A percentile compares a stretch with the other conserved stretches of the same genome.
Evolutionary conservation across 129 eudicot species (phyloP).

Genomic region (Apium graveolens): DNA sequence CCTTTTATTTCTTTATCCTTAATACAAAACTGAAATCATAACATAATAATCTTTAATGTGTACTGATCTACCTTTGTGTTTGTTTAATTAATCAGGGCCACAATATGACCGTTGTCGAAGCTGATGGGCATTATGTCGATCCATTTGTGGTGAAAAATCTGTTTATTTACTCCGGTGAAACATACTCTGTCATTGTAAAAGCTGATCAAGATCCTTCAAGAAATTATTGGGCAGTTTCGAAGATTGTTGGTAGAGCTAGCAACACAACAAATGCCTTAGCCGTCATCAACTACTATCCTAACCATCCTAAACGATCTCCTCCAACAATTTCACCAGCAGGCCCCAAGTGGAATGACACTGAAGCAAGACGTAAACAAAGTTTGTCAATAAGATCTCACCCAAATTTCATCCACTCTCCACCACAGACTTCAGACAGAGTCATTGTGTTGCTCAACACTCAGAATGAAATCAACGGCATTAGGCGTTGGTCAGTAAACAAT

Average conservation of each 20-base stretch:
- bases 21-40: too few species aligned
- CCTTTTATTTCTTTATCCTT: not conserved
- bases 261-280: slow-evolving; percentile 59
- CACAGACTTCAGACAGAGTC: slow-evolving; percentile 49
- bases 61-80: not conserved
- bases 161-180: slow-evolving; percentile 86
- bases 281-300: slow-evolving; percentile 77
- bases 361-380: slow-evolving; percentile 44
- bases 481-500: slow-evolving; percentile 69
- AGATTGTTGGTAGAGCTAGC: slow-evolving; percentile 49
- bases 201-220: slow-evolving; percentile 73
- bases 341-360: slow-evolving; percentile 47
- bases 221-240: slow-evolving; percentile 66
- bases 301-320: slow-evolving; percentile 52
- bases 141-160: slow-evolving; percentile 73
- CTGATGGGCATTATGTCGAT: slow-evolving; percentile 80
- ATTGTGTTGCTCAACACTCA: slow-evolving; percentile 75
- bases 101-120: slow-evolving; percentile 84
- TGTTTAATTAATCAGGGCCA: slow-evolving; percentile 44
- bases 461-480: slow-evolving; percentile 37
- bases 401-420: slow-evolving; percentile 42
- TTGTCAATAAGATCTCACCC: slow-evolving; percentile 41
- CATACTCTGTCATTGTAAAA: slow-evolving; percentile 67
- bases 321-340: slow-evolving; percentile 66
- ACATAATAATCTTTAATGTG: not conserved